These are phyloP conservation scores for Vickermania ingenoplastis DNA, from an alignment of 208 protist species.

Conservation along the genomic window DNA sequence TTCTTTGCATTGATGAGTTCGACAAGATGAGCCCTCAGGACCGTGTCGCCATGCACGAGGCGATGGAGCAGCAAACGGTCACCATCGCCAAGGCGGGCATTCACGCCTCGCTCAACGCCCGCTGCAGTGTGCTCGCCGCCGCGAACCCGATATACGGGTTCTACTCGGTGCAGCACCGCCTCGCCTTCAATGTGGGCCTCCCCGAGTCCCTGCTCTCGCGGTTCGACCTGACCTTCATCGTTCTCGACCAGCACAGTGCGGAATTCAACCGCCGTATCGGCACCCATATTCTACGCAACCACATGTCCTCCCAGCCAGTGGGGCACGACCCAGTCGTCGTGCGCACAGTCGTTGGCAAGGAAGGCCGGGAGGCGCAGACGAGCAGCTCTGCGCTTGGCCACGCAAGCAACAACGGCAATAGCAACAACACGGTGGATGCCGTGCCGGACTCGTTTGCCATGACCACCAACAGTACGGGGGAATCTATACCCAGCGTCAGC, in stretches of 20 bases:
- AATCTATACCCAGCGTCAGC: conserved; percentile 88
- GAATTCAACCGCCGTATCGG: conserved; percentile 91
- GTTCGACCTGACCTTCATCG: conserved; percentile 99
- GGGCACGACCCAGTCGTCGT: conserved; percentile 40
- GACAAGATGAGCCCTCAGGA: conserved; percentile 99
- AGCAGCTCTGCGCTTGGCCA: conserved; percentile 4
- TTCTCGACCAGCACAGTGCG: conserved; percentile 93
- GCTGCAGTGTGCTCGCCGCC: conserved; percentile 98
- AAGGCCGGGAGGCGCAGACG: conserved; percentile 38
- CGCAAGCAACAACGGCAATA: conserved; percentile 4
- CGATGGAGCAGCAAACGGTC: conserved; percentile 99
- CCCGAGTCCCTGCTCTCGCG: conserved; percentile 99
- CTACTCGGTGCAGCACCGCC: conserved; percentile 89
- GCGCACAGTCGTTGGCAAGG: conserved; percentile 40
- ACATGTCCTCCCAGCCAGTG: conserved; percentile 72
- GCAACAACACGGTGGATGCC: neutral
- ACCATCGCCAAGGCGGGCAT: conserved; percentile 99
- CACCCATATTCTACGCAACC: conserved; percentile 94
- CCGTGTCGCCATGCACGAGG: conserved; percentile 96
- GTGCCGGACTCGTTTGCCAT: conserved; percentile 24
- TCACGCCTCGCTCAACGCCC: conserved; percentile 98
- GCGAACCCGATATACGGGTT: conserved; percentile 99
- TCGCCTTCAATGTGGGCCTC: conserved; percentile 95
- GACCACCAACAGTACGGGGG: conserved; percentile 74
- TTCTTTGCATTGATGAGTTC: conserved; percentile 99